A percentile compares a stretch with the other conserved stretches of the same genome.
These are phyloP conservation scores for Ceratopteris richardii DNA, from an alignment of 75 land plant genomes.

Conservation along the genomic window DNA sequence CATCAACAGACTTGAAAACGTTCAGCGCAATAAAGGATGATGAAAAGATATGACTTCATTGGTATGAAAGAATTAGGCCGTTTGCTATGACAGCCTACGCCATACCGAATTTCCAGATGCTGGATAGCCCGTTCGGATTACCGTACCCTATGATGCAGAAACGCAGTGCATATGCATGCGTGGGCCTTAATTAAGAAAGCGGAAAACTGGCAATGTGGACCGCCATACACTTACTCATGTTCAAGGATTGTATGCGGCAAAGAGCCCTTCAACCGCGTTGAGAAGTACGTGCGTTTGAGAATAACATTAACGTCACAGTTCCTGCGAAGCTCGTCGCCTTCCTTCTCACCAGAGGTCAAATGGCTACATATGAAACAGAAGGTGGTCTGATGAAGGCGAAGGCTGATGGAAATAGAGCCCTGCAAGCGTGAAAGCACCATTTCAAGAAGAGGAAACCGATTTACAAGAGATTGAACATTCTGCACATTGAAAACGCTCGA, in stretches of 20 bases:
- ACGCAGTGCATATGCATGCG: too few species aligned
- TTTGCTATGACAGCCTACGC: too few species aligned
- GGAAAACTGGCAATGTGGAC: too few species aligned
- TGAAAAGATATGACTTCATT: not conserved
- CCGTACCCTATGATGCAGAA: too few species aligned
- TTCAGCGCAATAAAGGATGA: not conserved
- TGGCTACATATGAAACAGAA: conserved; percentile 93
- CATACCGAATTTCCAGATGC: too few species aligned
- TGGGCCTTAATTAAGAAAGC: too few species aligned
- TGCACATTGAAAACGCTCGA: not conserved
- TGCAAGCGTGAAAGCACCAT: conserved; percentile 6
- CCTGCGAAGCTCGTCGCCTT: conserved; percentile 63
- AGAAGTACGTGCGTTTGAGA: conserved; percentile 50
- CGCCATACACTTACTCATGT: conserved; percentile 56
- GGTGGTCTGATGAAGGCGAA: conserved; percentile 46
- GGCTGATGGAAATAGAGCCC: conserved; percentile 85
- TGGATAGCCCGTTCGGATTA: too few species aligned
- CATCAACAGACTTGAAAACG: not conserved
- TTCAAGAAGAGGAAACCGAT: not conserved
- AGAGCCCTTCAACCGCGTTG: conserved; percentile 10
- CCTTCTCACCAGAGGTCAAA: conserved; percentile 75
- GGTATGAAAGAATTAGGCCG: too few species aligned
- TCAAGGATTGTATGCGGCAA: conserved; percentile 57
- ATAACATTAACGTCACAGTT: conserved; percentile 69
- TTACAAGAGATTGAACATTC: not conserved